Evolutionary conservation across 1,284 basidiomycete species (phyloP), one percentile per base, ranked within the genome.

Genomic region (Ceratobasidium papillatum): DNA sequence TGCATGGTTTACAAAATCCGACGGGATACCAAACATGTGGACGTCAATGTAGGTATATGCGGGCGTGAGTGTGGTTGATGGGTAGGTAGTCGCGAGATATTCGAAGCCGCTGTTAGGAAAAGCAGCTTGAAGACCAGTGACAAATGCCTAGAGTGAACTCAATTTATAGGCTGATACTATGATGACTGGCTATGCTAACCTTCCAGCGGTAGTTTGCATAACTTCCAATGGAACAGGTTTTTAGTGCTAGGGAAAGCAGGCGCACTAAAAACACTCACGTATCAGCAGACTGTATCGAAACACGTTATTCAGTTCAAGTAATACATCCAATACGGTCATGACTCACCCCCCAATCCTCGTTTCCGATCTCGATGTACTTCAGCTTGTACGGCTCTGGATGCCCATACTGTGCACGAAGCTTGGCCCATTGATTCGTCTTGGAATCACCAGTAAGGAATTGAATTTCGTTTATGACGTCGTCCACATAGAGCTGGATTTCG

Each of bases 401-500:
- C 0, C 91, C 91, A 4, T 92, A 82, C 8, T 87, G 86, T 9
- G 88, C 87, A 9, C 91, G 85, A 36, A 89, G 80, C 14, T 88
- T 87, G 75, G 88, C 90, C 90, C 69, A 81, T 65, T 75, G 76
- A 19, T 81, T 82, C 14, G 79, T 81, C 52, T 79, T 77, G 1
- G 81, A 75, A 74, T 81, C 80, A 62, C 81, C 82, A 5, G 80
- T 80, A 36, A 79, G 75, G 51, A 75, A 73, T 76, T 80, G 54
- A 61, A 88, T 88, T 84, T 92, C 90, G 78, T 91, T 87, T 56
- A 87, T 86, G 0, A 90, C 90, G 77, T 87, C 85, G 79, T 91
- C 87, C 51, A 92, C 88, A 78, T 89, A 91, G 0, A 89, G 88
- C 1, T 80, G 82, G 17, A 93, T 84, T 19, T 85, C 80, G 38